Evolutionary conservation across 495 filamentous ascomycete genomes (phyloP).

Genomic region (Schizothecium vesticola): DNA sequence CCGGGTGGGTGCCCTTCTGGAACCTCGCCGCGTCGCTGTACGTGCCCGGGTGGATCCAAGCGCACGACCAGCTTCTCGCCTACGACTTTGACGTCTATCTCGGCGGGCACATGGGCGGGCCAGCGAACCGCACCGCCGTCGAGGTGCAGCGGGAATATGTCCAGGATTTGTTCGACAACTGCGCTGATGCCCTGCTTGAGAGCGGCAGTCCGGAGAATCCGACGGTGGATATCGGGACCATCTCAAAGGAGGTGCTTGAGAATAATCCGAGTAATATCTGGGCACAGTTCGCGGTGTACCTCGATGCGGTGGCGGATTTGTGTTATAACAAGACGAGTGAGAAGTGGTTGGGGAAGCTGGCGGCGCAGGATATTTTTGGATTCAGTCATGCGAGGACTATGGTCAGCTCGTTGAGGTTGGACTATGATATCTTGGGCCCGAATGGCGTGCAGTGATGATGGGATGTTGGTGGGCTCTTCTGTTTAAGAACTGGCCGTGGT

Average conservation of each 20-base stretch:
- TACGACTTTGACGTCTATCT: slow-evolving; percentile 39
- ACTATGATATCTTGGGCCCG: slow-evolving; percentile 3
- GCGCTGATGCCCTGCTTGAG: slow-evolving; percentile 23
- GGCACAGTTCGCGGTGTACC: slow-evolving; percentile 25
- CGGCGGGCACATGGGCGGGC: slow-evolving; percentile 35
- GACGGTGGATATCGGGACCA: neutral
- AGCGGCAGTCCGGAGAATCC: slow-evolving; percentile 13
- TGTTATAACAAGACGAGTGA: slow-evolving; percentile 29
- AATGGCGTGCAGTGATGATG: slow-evolving; percentile 1
- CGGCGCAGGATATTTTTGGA: slow-evolving; percentile 30
- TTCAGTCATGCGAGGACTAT: slow-evolving; percentile 5
- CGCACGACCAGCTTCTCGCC: slow-evolving; percentile 35
- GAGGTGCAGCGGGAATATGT: slow-evolving; percentile 34
- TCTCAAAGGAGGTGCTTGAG: neutral
- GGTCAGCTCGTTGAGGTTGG: slow-evolving; percentile 6
- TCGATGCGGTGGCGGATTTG: slow-evolving; percentile 21
- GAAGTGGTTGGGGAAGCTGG: slow-evolving; percentile 33
- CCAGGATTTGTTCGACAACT: slow-evolving; percentile 29
- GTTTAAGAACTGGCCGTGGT: no score
- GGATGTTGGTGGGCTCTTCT: neutral
- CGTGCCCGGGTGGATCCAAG: slow-evolving; percentile 36
- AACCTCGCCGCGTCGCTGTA: slow-evolving; percentile 28
- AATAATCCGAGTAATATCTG: slow-evolving; percentile 7
- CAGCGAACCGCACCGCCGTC: slow-evolving; percentile 32
- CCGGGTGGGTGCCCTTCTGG: slow-evolving; percentile 39